phyloP scores from a whole-genome alignment of 108 stramenopile species.

The Cylindrotheca closterium region DNA sequence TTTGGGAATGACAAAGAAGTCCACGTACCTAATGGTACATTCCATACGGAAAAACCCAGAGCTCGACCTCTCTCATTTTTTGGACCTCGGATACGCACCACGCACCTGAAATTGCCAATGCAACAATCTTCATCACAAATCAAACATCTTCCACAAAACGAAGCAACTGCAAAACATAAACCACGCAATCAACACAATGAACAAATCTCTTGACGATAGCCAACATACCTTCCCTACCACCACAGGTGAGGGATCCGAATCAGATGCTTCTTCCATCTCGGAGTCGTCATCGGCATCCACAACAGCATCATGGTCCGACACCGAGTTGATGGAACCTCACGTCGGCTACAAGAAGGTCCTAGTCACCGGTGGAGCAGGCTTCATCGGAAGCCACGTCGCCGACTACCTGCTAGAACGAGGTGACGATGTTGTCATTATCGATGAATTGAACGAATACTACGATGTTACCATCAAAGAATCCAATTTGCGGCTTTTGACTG shows the following conservation, averaged over 20 bases:
- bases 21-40: too few species aligned
- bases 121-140: too few species aligned
- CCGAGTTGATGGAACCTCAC: constrained; percentile 62
- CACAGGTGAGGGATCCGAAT: constrained; percentile 1
- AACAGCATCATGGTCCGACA: constrained; percentile 19
- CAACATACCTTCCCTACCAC: constrained; percentile 3
- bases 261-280: constrained; percentile 1
- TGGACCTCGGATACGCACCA: too few species aligned
- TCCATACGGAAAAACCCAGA: too few species aligned
- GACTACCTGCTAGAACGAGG: constrained; percentile 85
- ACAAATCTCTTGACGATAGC: constrained; percentile 3
- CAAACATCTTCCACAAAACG: too few species aligned
- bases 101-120: too few species aligned
- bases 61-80: too few species aligned
- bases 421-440: constrained; percentile 94
- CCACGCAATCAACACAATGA: too few species aligned
- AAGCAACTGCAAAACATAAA: too few species aligned
- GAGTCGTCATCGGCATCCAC: constrained; percentile 10
- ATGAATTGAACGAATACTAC: constrained; percentile 99
- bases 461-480: constrained; percentile 88
- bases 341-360: constrained; percentile 88
- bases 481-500: constrained; percentile 73
- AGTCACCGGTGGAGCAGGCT: constrained; percentile 98
- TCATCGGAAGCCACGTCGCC: constrained; percentile 92
- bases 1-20: too few species aligned